Evolutionary conservation across 2,329 filamentous ascomycete genomes (phyloP).

Genomic region (Colletotrichum eremochloae): DNA sequence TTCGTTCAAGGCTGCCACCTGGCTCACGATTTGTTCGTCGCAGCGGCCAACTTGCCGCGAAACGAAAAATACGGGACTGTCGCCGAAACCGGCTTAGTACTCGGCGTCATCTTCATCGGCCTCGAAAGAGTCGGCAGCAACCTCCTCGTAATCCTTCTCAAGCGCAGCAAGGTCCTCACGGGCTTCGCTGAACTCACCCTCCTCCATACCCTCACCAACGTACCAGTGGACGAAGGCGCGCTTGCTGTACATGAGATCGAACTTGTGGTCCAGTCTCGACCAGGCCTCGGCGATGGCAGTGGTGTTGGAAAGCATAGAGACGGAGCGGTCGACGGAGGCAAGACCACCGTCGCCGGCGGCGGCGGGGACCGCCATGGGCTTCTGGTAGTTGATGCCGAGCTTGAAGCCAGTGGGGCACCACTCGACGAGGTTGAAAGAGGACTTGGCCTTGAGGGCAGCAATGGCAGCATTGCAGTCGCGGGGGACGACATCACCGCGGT

Average conservation of each 20-base stretch:
- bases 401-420: conserved; percentile 84
- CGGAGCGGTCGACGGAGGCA: conserved; percentile 72
- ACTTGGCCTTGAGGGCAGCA: conserved; percentile 76
- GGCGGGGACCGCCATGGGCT: conserved; percentile 70
- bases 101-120: conserved; percentile 77
- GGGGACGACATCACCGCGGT: conserved; percentile 79
- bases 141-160: conserved; percentile 90
- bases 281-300: conserved; percentile 81
- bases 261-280: conserved; percentile 80
- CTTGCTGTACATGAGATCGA: conserved; percentile 85
- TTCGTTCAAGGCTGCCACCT: conserved; percentile 30
- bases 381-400: conserved; percentile 82
- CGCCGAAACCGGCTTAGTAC: conserved; percentile 72
- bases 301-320: conserved; percentile 81
- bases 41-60: conserved; percentile 17
- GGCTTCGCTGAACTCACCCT: conserved; percentile 90
- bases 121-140: conserved; percentile 78
- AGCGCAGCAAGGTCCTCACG: conserved; percentile 88
- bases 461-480: conserved; percentile 78
- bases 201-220: conserved; percentile 92
- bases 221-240: conserved; percentile 84
- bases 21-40: conserved; percentile 32
- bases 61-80: conserved; percentile 27
- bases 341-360: conserved; percentile 69
- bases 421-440: conserved; percentile 80